phyloP scores from a whole-genome alignment of 176 grass and related monocot species.

The Oryza longistaminata region DNA sequence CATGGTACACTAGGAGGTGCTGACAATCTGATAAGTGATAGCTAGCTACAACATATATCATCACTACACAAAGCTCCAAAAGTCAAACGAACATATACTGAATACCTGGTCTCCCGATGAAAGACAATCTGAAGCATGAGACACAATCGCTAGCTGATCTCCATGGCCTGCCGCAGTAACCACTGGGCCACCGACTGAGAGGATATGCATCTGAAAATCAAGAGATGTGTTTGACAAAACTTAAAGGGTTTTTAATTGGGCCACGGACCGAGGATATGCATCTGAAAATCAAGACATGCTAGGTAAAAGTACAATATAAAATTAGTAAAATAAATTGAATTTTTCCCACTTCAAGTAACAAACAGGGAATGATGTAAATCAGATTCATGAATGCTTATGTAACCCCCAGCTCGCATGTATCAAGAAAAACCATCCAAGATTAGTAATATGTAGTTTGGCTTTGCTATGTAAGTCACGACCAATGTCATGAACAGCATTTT shows the following conservation, averaged over 20 bases:
- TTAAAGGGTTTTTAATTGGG: constrained; percentile 10
- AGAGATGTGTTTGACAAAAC: neutral
- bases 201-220: constrained; percentile 74
- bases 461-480: neutral
- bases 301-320: neutral
- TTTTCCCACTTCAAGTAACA: neutral
- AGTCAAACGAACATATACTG: neutral
- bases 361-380: neutral
- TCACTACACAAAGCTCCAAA: neutral
- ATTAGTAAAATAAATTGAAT: neutral
- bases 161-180: constrained; percentile 70
- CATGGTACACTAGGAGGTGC: neutral
- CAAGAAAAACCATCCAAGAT: neutral
- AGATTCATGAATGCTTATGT: neutral
- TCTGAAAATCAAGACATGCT: constrained; percentile 47
- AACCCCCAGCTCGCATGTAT: neutral
- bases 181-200: constrained; percentile 80
- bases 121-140: constrained; percentile 90
- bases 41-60: neutral
- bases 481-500: neutral
- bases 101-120: constrained; percentile 90
- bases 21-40: neutral
- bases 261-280: constrained; percentile 78
- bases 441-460: neutral
- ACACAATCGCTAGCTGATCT: constrained; percentile 78